Percentiles rank a stretch among this genome's conserved stretches.
Evolutionary conservation across 179 eudicot genomes (phyloP).

Genomic region (Beta lomatogona): DNA sequence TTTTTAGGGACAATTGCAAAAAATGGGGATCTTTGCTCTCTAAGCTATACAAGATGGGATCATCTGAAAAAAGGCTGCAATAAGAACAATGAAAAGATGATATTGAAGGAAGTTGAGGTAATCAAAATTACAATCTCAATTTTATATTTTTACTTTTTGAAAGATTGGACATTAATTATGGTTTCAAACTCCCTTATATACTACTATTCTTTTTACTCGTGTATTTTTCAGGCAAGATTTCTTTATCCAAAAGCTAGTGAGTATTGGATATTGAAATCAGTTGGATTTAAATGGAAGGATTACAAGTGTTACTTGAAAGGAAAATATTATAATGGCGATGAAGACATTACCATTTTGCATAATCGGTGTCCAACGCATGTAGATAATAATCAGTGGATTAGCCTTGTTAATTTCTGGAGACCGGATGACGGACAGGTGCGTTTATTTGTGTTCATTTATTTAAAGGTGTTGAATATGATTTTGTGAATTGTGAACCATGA

Average conservation of each 20-base stretch:
- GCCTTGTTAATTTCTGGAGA: too few species aligned
- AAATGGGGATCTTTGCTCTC: background rate
- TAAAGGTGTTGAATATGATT: too few species aligned
- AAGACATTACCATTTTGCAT: background rate
- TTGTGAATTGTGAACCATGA: too few species aligned
- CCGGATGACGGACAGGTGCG: background rate
- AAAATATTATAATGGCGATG: background rate
- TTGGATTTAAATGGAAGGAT: conserved; percentile 1
- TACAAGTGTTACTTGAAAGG: conserved; percentile 2
- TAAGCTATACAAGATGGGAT: conserved; percentile 8
- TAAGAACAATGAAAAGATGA: background rate
- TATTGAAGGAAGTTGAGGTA: conserved; percentile 21
- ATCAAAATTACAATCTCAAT: background rate
- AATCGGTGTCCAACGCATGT: background rate
- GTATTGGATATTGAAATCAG: background rate
- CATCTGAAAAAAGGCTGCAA: background rate
- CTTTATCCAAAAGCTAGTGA: background rate
- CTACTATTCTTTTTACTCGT: too few species aligned
- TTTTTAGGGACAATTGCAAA: conserved; percentile 20
- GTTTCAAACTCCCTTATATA: too few species aligned
- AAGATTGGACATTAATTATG: background rate
- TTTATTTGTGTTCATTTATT: too few species aligned
- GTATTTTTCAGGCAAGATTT: background rate
- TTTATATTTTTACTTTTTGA: too few species aligned
- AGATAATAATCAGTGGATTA: background rate